These are phyloP conservation scores for Leccinum sublutescens DNA, from an alignment of 768 basidiomycete species.

Conservation along the genomic window DNA sequence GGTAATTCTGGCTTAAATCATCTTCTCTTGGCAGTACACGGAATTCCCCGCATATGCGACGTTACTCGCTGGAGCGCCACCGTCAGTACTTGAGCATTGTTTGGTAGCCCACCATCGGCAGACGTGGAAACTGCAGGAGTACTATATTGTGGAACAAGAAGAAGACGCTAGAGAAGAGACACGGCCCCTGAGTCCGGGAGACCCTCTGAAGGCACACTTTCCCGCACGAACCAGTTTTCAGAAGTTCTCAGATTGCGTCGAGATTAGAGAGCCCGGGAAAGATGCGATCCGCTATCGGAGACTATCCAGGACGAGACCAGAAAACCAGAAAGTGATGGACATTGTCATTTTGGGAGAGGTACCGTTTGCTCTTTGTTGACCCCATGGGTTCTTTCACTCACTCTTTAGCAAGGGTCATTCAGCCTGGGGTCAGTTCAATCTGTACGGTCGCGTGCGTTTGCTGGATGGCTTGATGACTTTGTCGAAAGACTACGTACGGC, in stretches of 20 bases:
- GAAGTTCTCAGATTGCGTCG: slow-evolving; percentile 48
- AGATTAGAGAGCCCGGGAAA: slow-evolving; percentile 44
- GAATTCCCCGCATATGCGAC: slow-evolving; percentile 84
- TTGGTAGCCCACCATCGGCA: slow-evolving; percentile 82
- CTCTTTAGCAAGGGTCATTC: slow-evolving; percentile 72
- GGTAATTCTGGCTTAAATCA: not conserved
- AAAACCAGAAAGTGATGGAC: slow-evolving; percentile 42
- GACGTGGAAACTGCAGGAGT: slow-evolving; percentile 84
- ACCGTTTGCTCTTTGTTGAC: not conserved
- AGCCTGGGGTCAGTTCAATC: slow-evolving; percentile 84
- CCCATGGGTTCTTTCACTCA: slow-evolving; percentile 15
- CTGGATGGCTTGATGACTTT: slow-evolving; percentile 80
- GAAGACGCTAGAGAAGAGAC: slow-evolving; percentile 10
- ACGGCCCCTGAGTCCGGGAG: slow-evolving; percentile 50
- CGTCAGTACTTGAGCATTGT: slow-evolving; percentile 66
- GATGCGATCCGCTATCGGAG: slow-evolving; percentile 30
- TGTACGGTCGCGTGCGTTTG: slow-evolving; percentile 76
- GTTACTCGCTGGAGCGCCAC: slow-evolving; percentile 66
- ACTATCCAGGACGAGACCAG: slow-evolving; percentile 24
- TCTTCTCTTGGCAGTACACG: slow-evolving; percentile 54
- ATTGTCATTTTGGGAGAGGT: slow-evolving; percentile 78
- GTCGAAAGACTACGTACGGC: slow-evolving; percentile 79
- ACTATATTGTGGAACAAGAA: slow-evolving; percentile 50
- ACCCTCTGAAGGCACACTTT: slow-evolving; percentile 62
- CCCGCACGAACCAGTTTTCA: slow-evolving; percentile 50